Conservation (phyloP, 495 filamentous ascomycete genomes). For the Penicillium goetzii region DNA sequence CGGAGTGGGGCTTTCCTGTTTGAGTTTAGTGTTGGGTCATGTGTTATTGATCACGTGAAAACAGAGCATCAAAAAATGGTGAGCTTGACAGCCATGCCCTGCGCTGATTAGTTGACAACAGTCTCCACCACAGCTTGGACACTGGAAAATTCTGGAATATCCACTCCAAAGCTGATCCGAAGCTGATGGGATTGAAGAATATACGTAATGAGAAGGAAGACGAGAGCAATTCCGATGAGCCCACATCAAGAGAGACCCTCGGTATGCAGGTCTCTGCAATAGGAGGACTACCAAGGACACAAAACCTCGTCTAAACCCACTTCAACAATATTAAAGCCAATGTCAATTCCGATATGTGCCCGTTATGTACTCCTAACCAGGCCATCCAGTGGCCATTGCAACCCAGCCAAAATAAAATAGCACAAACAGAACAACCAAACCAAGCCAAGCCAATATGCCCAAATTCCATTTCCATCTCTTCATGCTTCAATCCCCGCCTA, state of each 20-base stretch:
- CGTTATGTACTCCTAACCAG: slow-evolving; percentile 4
- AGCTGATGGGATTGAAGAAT: neutral
- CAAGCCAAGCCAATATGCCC: neutral
- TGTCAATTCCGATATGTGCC: neutral
- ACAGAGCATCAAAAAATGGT: neutral
- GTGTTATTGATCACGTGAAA: neutral
- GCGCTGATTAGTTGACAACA: too few species aligned
- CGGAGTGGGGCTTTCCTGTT: neutral
- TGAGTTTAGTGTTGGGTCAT: neutral
- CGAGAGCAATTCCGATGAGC: neutral
- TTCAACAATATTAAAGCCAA: neutral
- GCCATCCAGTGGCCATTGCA: slow-evolving; percentile 19
- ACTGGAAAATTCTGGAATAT: neutral
- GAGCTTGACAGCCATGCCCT: neutral
- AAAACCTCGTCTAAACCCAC: neutral
- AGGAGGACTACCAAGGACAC: neutral
- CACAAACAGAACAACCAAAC: neutral
- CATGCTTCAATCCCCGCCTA: neutral
- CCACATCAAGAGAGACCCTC: neutral
- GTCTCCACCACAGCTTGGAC: slow-evolving; percentile 29
- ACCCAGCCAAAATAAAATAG: neutral
- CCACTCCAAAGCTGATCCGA: neutral
- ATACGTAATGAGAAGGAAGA: neutral
- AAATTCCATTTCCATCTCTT: neutral
- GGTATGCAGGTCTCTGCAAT: neutral